These are phyloP conservation scores for Aureobasidium lini DNA, from an alignment of 2,329 filamentous ascomycete genomes.

Conservation along the genomic window DNA sequence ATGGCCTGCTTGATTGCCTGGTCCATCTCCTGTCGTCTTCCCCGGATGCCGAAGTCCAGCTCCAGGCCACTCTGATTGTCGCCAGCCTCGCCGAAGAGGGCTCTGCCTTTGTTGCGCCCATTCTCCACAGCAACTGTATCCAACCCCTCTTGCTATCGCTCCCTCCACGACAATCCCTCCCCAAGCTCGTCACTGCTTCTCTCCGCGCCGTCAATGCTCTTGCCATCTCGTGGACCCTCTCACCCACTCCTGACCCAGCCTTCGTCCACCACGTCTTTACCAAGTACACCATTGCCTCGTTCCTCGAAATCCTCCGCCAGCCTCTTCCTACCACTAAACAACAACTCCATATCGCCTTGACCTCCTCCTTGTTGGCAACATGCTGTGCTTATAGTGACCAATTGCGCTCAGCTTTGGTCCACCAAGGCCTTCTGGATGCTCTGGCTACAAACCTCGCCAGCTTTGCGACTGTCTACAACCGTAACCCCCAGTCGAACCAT, in stretches of 20 bases:
- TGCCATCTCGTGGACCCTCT: slow-evolving; percentile 48
- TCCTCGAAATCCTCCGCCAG: slow-evolving; percentile 54
- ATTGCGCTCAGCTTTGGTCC: slow-evolving; percentile 48
- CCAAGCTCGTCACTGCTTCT: slow-evolving; percentile 63
- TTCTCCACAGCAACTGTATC: slow-evolving; percentile 15
- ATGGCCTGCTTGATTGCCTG: slow-evolving; percentile 60
- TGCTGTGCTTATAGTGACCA: slow-evolving; percentile 43
- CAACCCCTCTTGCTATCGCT: slow-evolving; percentile 8
- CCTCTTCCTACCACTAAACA: slow-evolving; percentile 43
- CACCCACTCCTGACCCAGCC: slow-evolving; percentile 6
- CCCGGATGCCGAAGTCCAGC: slow-evolving; percentile 56
- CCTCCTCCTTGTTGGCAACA: slow-evolving; percentile 50
- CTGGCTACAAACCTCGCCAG: slow-evolving; percentile 62
- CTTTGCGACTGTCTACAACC: slow-evolving; percentile 17
- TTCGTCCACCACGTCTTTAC: slow-evolving; percentile 48
- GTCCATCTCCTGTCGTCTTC: slow-evolving; percentile 43
- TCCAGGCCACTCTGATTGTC: slow-evolving; percentile 79
- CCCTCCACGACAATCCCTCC: slow-evolving; percentile 50
- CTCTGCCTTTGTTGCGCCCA: slow-evolving; percentile 39
- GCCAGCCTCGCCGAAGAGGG: slow-evolving; percentile 68
- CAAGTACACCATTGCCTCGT: slow-evolving; percentile 53
- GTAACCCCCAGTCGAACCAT: slow-evolving; percentile 40
- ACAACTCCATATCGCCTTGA: slow-evolving; percentile 56
- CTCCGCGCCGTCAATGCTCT: slow-evolving; percentile 68
- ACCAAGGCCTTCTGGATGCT: slow-evolving; percentile 67